A percentile compares a stretch with the other conserved stretches of the same genome.
These are phyloP conservation scores for Phytopythium kandeliae DNA, from an alignment of 352 stramenopile genomes.

Conservation along the genomic window DNA sequence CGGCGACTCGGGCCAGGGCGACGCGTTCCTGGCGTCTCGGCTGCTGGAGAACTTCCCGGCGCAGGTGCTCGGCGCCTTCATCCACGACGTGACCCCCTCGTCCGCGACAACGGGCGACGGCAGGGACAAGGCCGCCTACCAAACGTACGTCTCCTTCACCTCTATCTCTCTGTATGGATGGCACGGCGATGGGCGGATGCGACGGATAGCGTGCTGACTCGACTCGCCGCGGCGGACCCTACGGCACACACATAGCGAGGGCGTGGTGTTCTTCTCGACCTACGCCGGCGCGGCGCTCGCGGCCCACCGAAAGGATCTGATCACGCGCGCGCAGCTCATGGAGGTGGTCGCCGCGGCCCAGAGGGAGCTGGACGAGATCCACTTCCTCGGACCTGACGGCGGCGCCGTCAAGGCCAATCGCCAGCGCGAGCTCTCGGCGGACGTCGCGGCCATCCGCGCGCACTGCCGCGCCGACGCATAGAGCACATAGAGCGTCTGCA, in stretches of 20 bases:
- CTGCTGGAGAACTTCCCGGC: constrained; percentile 46
- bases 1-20: constrained; percentile 75
- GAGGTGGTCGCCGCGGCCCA: constrained; percentile 29
- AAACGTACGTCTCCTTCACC: constrained; percentile 29
- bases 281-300: constrained; percentile 57
- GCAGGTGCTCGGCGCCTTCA: constrained; percentile 69
- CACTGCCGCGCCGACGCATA: constrained; percentile 10
- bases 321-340: constrained; percentile 43
- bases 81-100: constrained; percentile 71
- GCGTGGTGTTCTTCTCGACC: constrained; percentile 68
- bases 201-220: no score
- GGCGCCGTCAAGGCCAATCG: constrained; percentile 31
- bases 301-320: constrained; percentile 53
- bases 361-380: constrained; percentile 41
- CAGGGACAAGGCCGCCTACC: constrained; percentile 45
- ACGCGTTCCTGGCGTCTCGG: constrained; percentile 62
- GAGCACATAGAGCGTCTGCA: not conserved
- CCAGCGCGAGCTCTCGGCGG: constrained; percentile 30
- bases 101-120: constrained; percentile 57
- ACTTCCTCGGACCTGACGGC: constrained; percentile 38
- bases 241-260: constrained; percentile 55
- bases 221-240: no score
- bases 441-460: constrained; percentile 27
- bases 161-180: no score
- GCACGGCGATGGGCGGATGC: no score